Conservation (phyloP, 352 stramenopile genomes). For the Phytophthora constricta region DNA sequence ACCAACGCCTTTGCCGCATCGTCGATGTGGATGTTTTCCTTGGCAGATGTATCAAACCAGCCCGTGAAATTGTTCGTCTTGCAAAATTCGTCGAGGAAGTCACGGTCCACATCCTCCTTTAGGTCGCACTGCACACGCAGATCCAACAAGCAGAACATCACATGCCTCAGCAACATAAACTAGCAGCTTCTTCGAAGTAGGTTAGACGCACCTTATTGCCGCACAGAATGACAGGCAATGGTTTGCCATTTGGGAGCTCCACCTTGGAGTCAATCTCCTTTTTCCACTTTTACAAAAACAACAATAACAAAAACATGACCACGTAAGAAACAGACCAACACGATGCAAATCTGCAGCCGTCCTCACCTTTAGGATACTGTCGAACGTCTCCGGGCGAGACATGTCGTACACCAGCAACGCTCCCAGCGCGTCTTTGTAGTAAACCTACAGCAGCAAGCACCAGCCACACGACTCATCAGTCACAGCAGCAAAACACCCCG, state of each 20-base stretch:
- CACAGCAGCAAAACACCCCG: background rate
- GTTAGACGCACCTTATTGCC: slow-evolving; percentile 87
- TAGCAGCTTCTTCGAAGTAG: background rate
- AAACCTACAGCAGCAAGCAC: slow-evolving; percentile 54
- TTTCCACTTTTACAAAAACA: slow-evolving; percentile 84
- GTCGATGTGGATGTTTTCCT: slow-evolving; percentile 93
- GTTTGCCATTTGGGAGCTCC: slow-evolving; percentile 90
- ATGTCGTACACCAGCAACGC: slow-evolving; percentile 94
- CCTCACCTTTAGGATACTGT: slow-evolving; percentile 85
- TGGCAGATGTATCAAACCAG: slow-evolving; percentile 94
- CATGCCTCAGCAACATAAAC: background rate
- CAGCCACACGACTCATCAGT: background rate
- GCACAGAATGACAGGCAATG: slow-evolving; percentile 91
- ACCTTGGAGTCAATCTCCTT: slow-evolving; percentile 94
- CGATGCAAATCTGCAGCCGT: background rate
- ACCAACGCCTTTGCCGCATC: slow-evolving; percentile 88
- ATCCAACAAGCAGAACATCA: slow-evolving; percentile 12
- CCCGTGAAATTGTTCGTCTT: slow-evolving; percentile 90
- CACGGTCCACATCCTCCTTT: slow-evolving; percentile 71
- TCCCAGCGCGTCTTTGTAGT: slow-evolving; percentile 94
- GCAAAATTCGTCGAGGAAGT: slow-evolving; percentile 89
- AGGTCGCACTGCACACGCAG: slow-evolving; percentile 78
- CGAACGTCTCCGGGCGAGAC: slow-evolving; percentile 91
- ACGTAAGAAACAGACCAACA: background rate
- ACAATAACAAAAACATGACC: background rate